Percentiles rank a stretch among this genome's conserved stretches.
Conservation (phyloP, 1,284 basidiomycete species). For the Melampsora americana region DNA sequence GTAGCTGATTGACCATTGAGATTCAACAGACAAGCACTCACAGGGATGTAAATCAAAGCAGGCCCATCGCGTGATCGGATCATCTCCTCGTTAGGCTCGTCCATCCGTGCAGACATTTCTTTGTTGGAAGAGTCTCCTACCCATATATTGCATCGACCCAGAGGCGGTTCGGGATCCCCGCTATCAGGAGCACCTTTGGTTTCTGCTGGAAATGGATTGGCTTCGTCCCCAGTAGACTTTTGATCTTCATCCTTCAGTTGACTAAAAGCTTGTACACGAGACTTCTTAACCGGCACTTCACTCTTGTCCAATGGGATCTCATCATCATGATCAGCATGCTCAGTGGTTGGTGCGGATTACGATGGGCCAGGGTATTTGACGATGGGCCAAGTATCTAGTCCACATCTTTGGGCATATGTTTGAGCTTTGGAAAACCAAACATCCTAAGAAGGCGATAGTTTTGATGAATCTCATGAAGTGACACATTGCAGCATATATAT, state of each 20-base stretch:
- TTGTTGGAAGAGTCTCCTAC: conserved; percentile 54
- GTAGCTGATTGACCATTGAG: background rate
- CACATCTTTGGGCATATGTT: conserved; percentile 55
- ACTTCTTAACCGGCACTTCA: conserved; percentile 8
- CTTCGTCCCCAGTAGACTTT: conserved; percentile 49
- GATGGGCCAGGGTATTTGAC: conserved; percentile 45
- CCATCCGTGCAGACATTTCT: conserved; percentile 52
- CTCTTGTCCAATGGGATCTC: conserved; percentile 43
- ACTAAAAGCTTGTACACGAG: conserved; percentile 9
- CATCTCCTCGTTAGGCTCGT: conserved; percentile 55
- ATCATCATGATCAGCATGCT: conserved; percentile 6
- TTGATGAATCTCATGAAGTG: background rate
- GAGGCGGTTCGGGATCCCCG: conserved; percentile 22
- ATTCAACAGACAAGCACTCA: background rate
- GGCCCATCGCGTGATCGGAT: conserved; percentile 56
- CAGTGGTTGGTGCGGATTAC: conserved; percentile 53
- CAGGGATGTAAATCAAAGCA: conserved; percentile 56
- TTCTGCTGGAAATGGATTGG: conserved; percentile 48
- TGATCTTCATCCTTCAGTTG: conserved; percentile 46
- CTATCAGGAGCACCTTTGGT: background rate
- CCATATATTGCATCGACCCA: conserved; percentile 57
- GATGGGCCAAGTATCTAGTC: conserved; percentile 55
- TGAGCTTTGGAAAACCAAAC: conserved; percentile 57
- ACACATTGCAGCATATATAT: background rate
- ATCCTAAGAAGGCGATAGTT: conserved; percentile 49